phyloP scores from a whole-genome alignment of 768 basidiomycete species.

The Leccinum subgranulosum region DNA sequence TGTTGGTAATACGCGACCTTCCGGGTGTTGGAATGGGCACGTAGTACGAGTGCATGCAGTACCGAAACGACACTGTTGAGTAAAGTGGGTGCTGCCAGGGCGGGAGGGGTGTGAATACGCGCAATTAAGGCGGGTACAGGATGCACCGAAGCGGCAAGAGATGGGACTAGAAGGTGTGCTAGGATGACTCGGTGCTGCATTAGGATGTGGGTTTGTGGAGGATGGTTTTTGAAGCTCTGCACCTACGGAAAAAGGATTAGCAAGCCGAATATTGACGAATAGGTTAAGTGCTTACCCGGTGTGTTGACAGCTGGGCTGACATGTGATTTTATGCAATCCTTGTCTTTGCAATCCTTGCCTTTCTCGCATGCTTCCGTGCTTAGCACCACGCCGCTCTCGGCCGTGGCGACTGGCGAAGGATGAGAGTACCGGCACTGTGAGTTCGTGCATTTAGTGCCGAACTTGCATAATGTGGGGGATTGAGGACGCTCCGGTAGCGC shows the following conservation, averaged over 20 bases:
- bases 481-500: slow-evolving; percentile 74
- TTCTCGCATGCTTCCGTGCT: slow-evolving; percentile 92
- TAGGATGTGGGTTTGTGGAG: slow-evolving; percentile 35
- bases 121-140: slow-evolving; percentile 68
- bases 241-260: slow-evolving; percentile 20
- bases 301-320: slow-evolving; percentile 81
- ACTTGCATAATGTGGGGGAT: slow-evolving; percentile 93
- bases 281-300: slow-evolving; percentile 40
- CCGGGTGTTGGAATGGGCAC: slow-evolving; percentile 91
- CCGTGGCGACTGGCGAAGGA: slow-evolving; percentile 94
- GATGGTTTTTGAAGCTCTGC: slow-evolving; percentile 35
- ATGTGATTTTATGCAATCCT: slow-evolving; percentile 90
- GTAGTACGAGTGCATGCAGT: slow-evolving; percentile 79
- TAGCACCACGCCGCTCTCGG: slow-evolving; percentile 91
- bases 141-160: slow-evolving; percentile 66
- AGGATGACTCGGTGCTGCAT: slow-evolving; percentile 29
- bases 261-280: background rate
- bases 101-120: slow-evolving; percentile 65
- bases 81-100: slow-evolving; percentile 34
- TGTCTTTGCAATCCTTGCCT: slow-evolving; percentile 86
- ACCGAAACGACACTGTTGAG: slow-evolving; percentile 77
- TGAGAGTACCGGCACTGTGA: slow-evolving; percentile 88
- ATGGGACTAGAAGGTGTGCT: slow-evolving; percentile 29
- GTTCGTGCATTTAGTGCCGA: slow-evolving; percentile 86
- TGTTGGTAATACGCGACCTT: slow-evolving; percentile 75